Evolutionary conservation across 495 filamentous ascomycete genomes (phyloP), one percentile per base, ranked within the genome.

Genomic region (Achaetomiella virescens): DNA sequence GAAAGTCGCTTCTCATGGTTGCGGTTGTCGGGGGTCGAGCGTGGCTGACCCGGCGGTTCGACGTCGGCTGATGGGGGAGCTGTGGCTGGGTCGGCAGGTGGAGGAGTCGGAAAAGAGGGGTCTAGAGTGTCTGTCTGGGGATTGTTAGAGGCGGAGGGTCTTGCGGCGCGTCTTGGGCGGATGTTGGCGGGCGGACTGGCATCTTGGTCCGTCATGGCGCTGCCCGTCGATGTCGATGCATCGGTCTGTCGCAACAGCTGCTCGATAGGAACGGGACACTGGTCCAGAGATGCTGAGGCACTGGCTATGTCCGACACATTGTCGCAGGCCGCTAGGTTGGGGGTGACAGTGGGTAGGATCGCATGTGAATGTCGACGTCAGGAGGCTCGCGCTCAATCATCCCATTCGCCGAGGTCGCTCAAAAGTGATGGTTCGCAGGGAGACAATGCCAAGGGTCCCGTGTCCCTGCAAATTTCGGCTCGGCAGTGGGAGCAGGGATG

Each of bases 201-300:
- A 64, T 66, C 61, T 48, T 51, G 61, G 55, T 67, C 60, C 22
- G 46, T 55, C 64, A 67, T 69, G 25, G 52, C 62, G 52, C 37
- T 41, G 52, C 58, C 58, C 55, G 33, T 54, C 50, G 44, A 50
- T 50, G 56, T 29, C 27, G 27, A 31, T 46, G 56, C 31, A 35
- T 48, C 57, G 36, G 29, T 55, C 21, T 20, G 47, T 33, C 27
- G 20, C 31, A 36, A 41, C 18, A 17, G 17, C 37, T n/a, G n/a
- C n/a, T 44, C 27, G 27, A 31, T 42, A 10, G 21, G 41, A 44
- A 48, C 21, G 48, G 55, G 51, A 20, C 36, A 50, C 37, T 41
- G 45, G 42, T 14, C 47, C 46, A 48, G 21, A 45, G 38, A 24
- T 43, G 41, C 12, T 43, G 21, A 45, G 38, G 21, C 22, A 20